A percentile compares a stretch with the other conserved stretches of the same genome.
These are phyloP conservation scores for Trifolium repens DNA, from an alignment of 306 rosid species.

Conservation along the genomic window DNA sequence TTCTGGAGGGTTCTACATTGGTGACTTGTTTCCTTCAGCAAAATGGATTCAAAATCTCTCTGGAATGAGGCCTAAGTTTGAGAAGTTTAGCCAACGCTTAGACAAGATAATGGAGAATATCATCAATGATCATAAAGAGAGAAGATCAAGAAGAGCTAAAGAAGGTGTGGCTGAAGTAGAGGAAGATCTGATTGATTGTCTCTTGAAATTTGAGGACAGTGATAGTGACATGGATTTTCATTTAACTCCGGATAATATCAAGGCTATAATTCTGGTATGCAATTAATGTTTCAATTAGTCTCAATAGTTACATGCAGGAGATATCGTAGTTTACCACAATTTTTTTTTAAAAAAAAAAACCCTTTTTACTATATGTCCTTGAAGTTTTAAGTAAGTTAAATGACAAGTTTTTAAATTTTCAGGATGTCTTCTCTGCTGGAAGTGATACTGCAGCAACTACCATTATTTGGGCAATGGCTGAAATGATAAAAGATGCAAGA, in stretches of 20 bases:
- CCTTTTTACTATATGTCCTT: no score
- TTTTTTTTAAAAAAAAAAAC: no score
- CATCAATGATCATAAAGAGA: not conserved
- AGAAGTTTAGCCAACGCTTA: not conserved
- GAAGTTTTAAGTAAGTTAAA: not conserved
- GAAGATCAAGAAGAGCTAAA: not conserved
- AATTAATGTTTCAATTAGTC: not conserved
- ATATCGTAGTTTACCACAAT: no score
- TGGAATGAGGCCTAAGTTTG: not conserved
- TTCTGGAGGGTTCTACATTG: constrained; percentile 22
- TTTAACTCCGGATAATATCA: not conserved
- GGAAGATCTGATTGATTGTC: not conserved
- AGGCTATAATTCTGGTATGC: not conserved
- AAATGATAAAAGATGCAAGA: not conserved
- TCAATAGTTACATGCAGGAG: no score
- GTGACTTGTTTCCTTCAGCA: constrained; percentile 41
- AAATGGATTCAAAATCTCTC: constrained; percentile 7
- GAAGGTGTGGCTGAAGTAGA: not conserved
- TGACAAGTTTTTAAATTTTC: not conserved
- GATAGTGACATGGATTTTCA: not conserved
- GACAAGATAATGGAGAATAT: not conserved
- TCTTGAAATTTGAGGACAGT: not conserved
- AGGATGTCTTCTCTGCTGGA: not conserved
- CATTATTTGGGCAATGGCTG: not conserved
- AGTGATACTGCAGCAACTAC: not conserved